Evolutionary conservation across 257 asterid genomes (phyloP), one percentile per base, ranked within the genome.

Genomic region (Linaria vulgaris): DNA sequence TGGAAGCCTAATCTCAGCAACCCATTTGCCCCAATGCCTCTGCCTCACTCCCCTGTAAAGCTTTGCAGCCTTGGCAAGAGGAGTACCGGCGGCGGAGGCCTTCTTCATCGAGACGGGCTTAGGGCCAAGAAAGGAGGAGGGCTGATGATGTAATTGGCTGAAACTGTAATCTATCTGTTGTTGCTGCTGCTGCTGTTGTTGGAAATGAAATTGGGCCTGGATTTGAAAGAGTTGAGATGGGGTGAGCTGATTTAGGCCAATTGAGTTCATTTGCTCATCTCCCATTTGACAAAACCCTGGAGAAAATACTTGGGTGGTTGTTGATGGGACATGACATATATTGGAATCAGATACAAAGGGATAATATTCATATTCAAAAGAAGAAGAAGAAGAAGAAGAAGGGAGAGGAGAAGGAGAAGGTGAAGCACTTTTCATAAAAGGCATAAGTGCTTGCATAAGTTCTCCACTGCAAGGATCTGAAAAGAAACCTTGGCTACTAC

Each of bases 11-110:
- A 90, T 90, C 55, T 90, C 97, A 15, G 97, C 96, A 1, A 90
- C 97, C 97, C 97, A 90, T 76, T 90, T 90, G 24, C 97, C 97
- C 97, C 96, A 87, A 50, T 90, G 97, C 17, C 97, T 59, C 78
- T 90, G 97, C 80, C 96, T 67, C 52, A 90, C 96, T 44, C 96
- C 97, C 63, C 97, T 63, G 86, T 83, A 90, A 24, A 90, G 96
- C 78, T 87, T 90, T 2, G 74, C 34, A 3, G 95, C 71, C 74
- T 90, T 90, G 0, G 63, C 49, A 19, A 78, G 75, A 19, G 79
- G 75, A 46, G 80, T 16, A 12, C 84, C 91, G 16, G 73, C n/a
- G n/a, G n/a, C n/a, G n/a, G n/a, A n/a, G n/a, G n/a, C 25, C 34
- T 77, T 80, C 69, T 91, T 88, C 97, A 88, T 84, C 0, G 67